phyloP scores from a whole-genome alignment of 148 eudicot genomes.

The Drosera capensis region DNA sequence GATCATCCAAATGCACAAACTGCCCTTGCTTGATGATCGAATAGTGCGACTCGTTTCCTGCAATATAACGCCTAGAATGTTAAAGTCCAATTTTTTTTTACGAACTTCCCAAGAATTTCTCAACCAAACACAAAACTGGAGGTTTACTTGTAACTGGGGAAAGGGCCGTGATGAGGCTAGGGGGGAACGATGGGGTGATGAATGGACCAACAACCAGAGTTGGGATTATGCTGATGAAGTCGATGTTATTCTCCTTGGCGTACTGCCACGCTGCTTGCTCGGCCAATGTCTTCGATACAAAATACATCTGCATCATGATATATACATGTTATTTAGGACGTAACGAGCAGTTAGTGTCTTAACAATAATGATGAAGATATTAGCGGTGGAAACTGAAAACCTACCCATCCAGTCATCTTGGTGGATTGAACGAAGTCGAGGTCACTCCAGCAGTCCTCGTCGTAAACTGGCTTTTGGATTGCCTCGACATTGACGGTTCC shows the following conservation, averaged over 20 bases:
- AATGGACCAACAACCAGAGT: slow-evolving; percentile 83
- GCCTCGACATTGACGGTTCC: slow-evolving; percentile 63
- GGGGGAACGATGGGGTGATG: slow-evolving; percentile 60
- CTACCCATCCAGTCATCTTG: slow-evolving; percentile 95
- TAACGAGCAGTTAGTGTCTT: too few relatives aligned
- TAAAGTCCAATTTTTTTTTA: too few relatives aligned
- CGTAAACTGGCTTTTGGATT: slow-evolving; percentile 31
- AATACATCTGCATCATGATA: slow-evolving; percentile 79
- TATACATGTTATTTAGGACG: too few relatives aligned
- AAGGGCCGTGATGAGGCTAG: slow-evolving; percentile 74
- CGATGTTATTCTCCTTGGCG: slow-evolving; percentile 65
- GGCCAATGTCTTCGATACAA: slow-evolving; percentile 70
- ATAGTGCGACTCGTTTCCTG: slow-evolving; percentile 76
- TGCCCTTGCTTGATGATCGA: slow-evolving; percentile 71
- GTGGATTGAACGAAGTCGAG: slow-evolving; percentile 39
- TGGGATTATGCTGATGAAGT: slow-evolving; percentile 74
- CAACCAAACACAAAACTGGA: too few relatives aligned
- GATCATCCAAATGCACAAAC: slow-evolving; percentile 78
- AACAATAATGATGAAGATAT: too few relatives aligned
- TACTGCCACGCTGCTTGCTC: slow-evolving; percentile 72
- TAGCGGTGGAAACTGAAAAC: too few relatives aligned
- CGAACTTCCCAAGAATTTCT: too few relatives aligned
- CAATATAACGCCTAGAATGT: too few relatives aligned
- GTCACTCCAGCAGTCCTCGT: slow-evolving; percentile 72
- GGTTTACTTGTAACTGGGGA: slow-evolving; percentile 65